A percentile compares a stretch with the other conserved stretches of the same genome.
Evolutionary conservation across 2,329 filamentous ascomycete species (phyloP).

Genomic region (Xenoacremonium recifei): DNA sequence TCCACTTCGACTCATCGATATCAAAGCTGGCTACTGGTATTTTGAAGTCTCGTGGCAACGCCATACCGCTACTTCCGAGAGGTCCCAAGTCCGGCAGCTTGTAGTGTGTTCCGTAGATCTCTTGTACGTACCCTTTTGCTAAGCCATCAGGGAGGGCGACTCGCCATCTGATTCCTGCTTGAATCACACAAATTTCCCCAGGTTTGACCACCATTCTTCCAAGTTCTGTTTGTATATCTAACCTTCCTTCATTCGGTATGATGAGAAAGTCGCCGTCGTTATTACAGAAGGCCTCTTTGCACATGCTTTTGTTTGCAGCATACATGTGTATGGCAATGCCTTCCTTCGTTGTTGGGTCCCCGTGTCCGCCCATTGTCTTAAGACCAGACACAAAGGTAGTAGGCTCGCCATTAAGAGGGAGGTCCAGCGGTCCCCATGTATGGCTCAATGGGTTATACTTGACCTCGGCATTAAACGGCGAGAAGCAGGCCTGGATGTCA

Average conservation of each 20-base stretch:
- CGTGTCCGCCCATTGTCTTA: conserved; percentile 45
- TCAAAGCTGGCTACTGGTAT: conserved; percentile 66
- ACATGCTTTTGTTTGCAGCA: conserved; percentile 32
- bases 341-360: conserved; percentile 43
- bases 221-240: conserved; percentile 75
- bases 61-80: conserved; percentile 68
- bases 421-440: conserved; percentile 47
- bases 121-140: conserved; percentile 69
- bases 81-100: conserved; percentile 68
- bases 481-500: conserved; percentile 41
- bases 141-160: conserved; percentile 60
- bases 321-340: conserved; percentile 10
- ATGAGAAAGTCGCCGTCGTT: conserved; percentile 72
- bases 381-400: conserved; percentile 44
- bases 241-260: conserved; percentile 68
- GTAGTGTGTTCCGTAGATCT: conserved; percentile 70
- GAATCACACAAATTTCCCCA: conserved; percentile 72
- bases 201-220: conserved; percentile 69
- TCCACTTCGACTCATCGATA: conserved; percentile 31
- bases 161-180: conserved; percentile 68
- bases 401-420: conserved; percentile 11
- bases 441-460: conserved; percentile 44
- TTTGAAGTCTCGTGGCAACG: conserved; percentile 72
- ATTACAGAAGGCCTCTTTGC: conserved; percentile 39
- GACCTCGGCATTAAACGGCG: conserved; percentile 44